phyloP scores from a whole-genome alignment of 2,329 filamentous ascomycete species.

The Fusarium nelsonii region DNA sequence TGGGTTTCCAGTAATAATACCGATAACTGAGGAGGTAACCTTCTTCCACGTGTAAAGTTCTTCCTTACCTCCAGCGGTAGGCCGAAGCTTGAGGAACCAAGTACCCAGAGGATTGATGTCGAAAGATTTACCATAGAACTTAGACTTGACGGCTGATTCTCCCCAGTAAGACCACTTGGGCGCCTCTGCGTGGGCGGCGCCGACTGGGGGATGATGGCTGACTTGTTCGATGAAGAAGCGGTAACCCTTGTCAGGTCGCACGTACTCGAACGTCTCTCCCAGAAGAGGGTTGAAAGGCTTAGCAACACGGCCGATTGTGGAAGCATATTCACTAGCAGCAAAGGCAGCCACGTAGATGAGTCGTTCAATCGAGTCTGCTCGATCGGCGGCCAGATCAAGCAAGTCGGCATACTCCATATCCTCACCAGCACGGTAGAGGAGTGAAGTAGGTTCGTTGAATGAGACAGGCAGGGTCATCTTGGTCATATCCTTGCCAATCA shows the following conservation, averaged over 20 bases:
- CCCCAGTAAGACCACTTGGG: slow-evolving; percentile 98
- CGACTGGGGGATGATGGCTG: slow-evolving; percentile 94
- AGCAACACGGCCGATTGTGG: slow-evolving; percentile 94
- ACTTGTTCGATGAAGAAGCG: slow-evolving; percentile 99
- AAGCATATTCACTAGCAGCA: slow-evolving; percentile 95
- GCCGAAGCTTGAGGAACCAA: slow-evolving; percentile 92
- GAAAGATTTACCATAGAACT: slow-evolving; percentile 97
- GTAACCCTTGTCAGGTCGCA: slow-evolving; percentile 94
- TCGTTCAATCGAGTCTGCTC: slow-evolving; percentile 87
- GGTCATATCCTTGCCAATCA: slow-evolving; percentile 99
- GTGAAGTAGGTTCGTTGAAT: slow-evolving; percentile 97
- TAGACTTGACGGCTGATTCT: slow-evolving; percentile 93
- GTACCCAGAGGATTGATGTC: slow-evolving; percentile 97
- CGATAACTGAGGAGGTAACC: slow-evolving; percentile 95
- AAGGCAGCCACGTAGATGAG: slow-evolving; percentile 96
- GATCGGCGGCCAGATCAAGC: slow-evolving; percentile 87
- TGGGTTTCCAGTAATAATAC: slow-evolving; percentile 96
- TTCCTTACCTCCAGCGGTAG: slow-evolving; percentile 77
- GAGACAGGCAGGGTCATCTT: slow-evolving; percentile 99
- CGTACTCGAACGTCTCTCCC: slow-evolving; percentile 97
- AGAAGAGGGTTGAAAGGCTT: slow-evolving; percentile 98
- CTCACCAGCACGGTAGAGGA: slow-evolving; percentile 93
- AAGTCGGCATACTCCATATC: slow-evolving; percentile 98
- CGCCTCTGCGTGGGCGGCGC: slow-evolving; percentile 92
- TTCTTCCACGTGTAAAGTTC: slow-evolving; percentile 99